Evolutionary conservation across 192 early-diverging fungal species (phyloP), one percentile per base, ranked within the genome.

Genomic region (Linnemannia elongata): DNA sequence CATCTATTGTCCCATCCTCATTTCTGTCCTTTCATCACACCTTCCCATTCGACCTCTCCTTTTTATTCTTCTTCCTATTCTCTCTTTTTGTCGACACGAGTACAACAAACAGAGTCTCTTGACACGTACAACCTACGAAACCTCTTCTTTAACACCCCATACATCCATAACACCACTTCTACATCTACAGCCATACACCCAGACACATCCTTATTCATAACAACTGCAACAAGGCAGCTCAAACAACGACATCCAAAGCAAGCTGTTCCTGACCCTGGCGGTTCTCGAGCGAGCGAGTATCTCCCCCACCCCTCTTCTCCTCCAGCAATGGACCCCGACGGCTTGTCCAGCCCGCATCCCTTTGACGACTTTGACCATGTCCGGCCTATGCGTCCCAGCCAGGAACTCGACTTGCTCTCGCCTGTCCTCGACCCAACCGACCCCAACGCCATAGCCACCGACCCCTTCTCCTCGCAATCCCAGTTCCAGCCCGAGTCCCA

Each of bases 341-440:
- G 77, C 76, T 0, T 57, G 38, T 71, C 74, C 22, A 78, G 41
- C 45, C 82, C 33, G 33, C 76, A 74, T 52, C 77, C 82, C 36
- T 84, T 84, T 39, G 77, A 84, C 45, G 72, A 74, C 66, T 79
- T 84, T 75, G 82, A 84, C 77, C 82, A 78, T 75, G 73, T 75
- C n/a, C 76, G 76, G 2, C 63, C 82, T 38, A 13, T 76, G 38
- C 42, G 57, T 8, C 80, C 73, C n/a, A 75, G 69, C n/a, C 69
- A 72, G n/a, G 69, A 79, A 18, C 57, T 68, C 15, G 57, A 57
- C 41, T 38, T 24, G 20, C 35, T 45, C 24, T 66, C 30, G 30
- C 68, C 27, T n/a, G 33, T 76, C 33, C n/a, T 35, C 66, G 33
- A 27, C 68, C 12, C 72, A 0, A 20, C 45, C 6, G 30, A 24